phyloP scores from a whole-genome alignment of 2,329 filamentous ascomycete species.

The Colletotrichum acutatum region DNA sequence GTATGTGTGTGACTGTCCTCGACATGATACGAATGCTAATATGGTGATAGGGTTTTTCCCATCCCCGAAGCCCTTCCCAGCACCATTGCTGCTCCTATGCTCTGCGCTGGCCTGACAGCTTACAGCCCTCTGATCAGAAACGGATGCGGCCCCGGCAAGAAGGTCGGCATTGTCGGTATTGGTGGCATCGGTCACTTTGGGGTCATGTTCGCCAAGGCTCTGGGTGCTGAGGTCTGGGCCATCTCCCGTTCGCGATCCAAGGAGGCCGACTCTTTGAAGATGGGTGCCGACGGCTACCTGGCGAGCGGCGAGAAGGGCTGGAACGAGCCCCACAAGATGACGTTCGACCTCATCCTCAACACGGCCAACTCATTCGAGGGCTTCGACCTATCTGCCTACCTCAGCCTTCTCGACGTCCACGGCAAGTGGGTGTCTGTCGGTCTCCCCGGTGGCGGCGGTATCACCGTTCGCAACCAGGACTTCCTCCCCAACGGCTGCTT shows the following conservation, averaged over 20 bases:
- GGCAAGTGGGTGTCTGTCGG: constrained; percentile 84
- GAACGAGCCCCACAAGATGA: constrained; percentile 67
- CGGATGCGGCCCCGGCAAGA: constrained; percentile 80
- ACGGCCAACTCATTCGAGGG: constrained; percentile 75
- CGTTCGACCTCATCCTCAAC: constrained; percentile 82
- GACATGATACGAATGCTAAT: not conserved
- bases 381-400: constrained; percentile 78
- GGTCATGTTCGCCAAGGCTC: constrained; percentile 75
- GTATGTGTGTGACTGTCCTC: constrained; percentile 41
- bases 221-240: constrained; percentile 71
- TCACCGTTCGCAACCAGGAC: constrained; percentile 77
- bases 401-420: constrained; percentile 83
- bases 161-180: constrained; percentile 79
- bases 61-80: constrained; percentile 78
- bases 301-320: constrained; percentile 68
- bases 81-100: constrained; percentile 78
- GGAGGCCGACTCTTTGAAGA: constrained; percentile 66
- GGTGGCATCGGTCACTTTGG: constrained; percentile 80
- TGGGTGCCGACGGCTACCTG: constrained; percentile 71
- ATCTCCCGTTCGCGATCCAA: constrained; percentile 70
- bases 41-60: constrained; percentile 65
- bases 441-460: constrained; percentile 80
- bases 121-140: constrained; percentile 83
- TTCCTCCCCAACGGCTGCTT: constrained; percentile 80
- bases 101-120: constrained; percentile 85